A percentile compares a stretch with the other conserved stretches of the same genome.
phyloP scores from a whole-genome alignment of 495 filamentous ascomycete species.

The Letharia columbiana region DNA sequence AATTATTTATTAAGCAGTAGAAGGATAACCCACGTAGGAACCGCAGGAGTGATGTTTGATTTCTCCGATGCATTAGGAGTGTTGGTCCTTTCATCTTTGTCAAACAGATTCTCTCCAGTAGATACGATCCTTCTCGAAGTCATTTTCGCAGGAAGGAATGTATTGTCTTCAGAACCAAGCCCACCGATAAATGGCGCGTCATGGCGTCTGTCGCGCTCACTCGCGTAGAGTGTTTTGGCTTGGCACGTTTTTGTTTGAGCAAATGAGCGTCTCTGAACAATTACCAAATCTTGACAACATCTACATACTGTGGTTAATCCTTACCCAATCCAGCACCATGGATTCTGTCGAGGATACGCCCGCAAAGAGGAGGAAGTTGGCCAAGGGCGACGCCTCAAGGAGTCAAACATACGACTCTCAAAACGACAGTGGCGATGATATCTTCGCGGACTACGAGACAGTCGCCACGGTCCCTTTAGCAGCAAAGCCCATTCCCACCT shows the following conservation, averaged over 20 bases:
- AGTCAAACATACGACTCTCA: conserved; percentile 35
- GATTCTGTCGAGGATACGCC: conserved; percentile 42
- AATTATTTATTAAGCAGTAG: neutral
- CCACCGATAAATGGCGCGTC: neutral
- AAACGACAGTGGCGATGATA: conserved; percentile 48
- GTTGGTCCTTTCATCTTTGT: conserved; percentile 43
- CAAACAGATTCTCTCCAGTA: conserved; percentile 44
- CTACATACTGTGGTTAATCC: neutral
- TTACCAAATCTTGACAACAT: neutral
- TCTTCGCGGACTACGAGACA: conserved; percentile 48
- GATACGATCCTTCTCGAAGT: conserved; percentile 49
- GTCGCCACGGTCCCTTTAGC: conserved; percentile 50
- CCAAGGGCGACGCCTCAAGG: conserved; percentile 26
- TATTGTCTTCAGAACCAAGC: no score
- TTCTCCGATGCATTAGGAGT: conserved; percentile 13
- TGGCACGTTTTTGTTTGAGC: neutral
- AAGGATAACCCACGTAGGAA: conserved; percentile 55
- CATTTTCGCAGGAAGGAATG: conserved; percentile 33
- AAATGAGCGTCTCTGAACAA: neutral
- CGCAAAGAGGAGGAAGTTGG: conserved; percentile 39
- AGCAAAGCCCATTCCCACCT: conserved; percentile 19
- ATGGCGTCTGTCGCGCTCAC: neutral
- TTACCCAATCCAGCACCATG: conserved; percentile 16
- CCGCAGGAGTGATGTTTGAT: conserved; percentile 53
- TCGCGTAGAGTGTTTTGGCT: conserved; percentile 2